Percentiles rank a stretch among this genome's conserved stretches.
These are phyloP conservation scores for Anastatica hierochuntica DNA, from an alignment of 345 rosid species.

Conservation along the genomic window DNA sequence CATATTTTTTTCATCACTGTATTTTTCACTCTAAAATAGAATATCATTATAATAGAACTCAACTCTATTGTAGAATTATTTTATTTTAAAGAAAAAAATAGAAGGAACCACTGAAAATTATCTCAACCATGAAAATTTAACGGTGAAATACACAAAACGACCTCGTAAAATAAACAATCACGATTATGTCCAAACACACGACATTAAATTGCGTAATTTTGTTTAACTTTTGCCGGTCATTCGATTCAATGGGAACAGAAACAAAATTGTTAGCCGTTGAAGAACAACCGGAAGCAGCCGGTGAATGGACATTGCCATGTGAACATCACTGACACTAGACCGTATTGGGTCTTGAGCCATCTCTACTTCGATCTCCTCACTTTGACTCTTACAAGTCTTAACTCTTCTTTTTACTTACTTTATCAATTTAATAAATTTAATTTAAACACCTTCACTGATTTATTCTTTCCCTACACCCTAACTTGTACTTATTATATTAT, in stretches of 20 bases:
- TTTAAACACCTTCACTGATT: slow-evolving; percentile 11
- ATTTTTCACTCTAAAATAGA: too few species aligned
- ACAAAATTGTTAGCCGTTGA: slow-evolving; percentile 20
- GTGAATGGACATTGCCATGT: slow-evolving; percentile 41
- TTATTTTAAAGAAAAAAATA: too few species aligned
- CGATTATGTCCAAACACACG: slow-evolving; percentile 16
- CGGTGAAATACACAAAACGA: neutral
- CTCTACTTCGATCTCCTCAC: slow-evolving; percentile 36
- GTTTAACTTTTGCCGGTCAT: slow-evolving; percentile 17
- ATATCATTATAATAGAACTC: too few species aligned
- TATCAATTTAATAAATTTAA: neutral
- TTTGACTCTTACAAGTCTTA: slow-evolving; percentile 36
- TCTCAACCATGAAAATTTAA: too few species aligned
- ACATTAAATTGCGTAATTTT: slow-evolving; percentile 24
- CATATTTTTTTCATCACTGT: too few species aligned
- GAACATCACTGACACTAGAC: slow-evolving; percentile 36
- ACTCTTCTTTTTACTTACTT: slow-evolving; percentile 9
- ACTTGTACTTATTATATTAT: neutral
- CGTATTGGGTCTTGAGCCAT: slow-evolving; percentile 38
- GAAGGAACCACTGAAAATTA: neutral
- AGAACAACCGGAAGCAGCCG: slow-evolving; percentile 12
- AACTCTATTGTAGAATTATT: too few species aligned
- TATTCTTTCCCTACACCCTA: neutral
- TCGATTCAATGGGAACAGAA: slow-evolving; percentile 7
- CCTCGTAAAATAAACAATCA: slow-evolving; percentile 14